Evolutionary conservation across 164 flowering plant genomes (phyloP).

Genomic region (Paratinospora sagittata): DNA sequence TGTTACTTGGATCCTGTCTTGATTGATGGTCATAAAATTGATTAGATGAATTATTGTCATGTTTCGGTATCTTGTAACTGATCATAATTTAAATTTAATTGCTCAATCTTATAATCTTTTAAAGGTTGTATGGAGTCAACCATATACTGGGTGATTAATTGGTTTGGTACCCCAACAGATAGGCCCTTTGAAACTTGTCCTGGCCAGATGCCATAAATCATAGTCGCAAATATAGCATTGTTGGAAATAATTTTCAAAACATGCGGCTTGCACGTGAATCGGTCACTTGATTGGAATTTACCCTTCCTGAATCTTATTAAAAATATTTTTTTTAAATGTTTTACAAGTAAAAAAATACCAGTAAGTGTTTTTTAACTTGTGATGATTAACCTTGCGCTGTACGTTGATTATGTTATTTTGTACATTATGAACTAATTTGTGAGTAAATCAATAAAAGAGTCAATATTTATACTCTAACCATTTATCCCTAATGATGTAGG

Average conservation of each 20-base stretch:
- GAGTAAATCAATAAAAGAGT: neutral
- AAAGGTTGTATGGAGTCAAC: too few relatives aligned
- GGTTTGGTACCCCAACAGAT: too few relatives aligned
- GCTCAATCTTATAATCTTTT: too few relatives aligned
- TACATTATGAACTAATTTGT: neutral
- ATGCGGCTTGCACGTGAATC: neutral
- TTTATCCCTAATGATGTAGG: conserved; percentile 22
- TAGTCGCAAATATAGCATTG: too few relatives aligned
- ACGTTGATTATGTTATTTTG: neutral
- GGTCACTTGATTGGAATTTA: neutral
- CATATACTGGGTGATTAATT: too few relatives aligned
- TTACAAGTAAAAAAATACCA: neutral
- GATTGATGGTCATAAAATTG: neutral
- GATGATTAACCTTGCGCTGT: neutral
- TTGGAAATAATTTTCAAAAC: too few relatives aligned
- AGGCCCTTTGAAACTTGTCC: too few relatives aligned
- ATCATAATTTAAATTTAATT: too few relatives aligned
- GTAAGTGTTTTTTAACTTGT: neutral
- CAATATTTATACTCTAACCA: neutral
- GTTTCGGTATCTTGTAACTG: too few relatives aligned
- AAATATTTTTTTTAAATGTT: neutral
- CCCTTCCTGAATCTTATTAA: neutral
- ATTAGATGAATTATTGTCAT: neutral
- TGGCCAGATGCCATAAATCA: too few relatives aligned
- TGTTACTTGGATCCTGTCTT: neutral